phyloP scores from a whole-genome alignment of 2,329 filamentous ascomycete genomes.

The Scolecobasidium constrictum region DNA sequence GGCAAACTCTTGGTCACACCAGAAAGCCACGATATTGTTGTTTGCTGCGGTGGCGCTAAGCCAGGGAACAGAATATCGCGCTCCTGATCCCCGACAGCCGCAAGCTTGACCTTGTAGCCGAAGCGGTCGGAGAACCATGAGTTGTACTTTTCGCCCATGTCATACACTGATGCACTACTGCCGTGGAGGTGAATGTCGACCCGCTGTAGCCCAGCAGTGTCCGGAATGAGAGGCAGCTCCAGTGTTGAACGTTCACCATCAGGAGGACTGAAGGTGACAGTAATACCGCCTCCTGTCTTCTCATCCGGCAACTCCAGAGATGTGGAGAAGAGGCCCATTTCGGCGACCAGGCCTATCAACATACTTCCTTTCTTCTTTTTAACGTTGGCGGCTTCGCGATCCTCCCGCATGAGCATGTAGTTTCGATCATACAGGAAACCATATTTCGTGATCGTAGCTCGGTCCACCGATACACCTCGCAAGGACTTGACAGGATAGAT shows the following conservation, averaged over 20 bases:
- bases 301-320: conserved; percentile 21
- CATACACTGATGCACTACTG: conserved; percentile 30
- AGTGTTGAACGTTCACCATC: conserved; percentile 13
- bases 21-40: conserved; percentile 21
- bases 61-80: conserved; percentile 26
- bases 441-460: conserved; percentile 29
- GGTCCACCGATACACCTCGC: conserved; percentile 25
- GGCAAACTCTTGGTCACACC: conserved; percentile 8
- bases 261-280: conserved; percentile 28
- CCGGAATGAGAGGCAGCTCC: conserved; percentile 29
- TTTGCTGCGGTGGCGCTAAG: conserved; percentile 9
- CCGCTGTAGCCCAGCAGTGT: conserved; percentile 21
- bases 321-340: conserved; percentile 31
- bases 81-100: conserved; percentile 31
- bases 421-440: conserved; percentile 35
- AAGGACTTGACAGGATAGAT: conserved; percentile 39
- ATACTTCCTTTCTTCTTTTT: conserved; percentile 26
- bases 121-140: conserved; percentile 34
- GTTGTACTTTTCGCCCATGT: conserved; percentile 30
- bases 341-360: conserved; percentile 26
- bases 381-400: conserved; percentile 17
- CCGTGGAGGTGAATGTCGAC: conserved; percentile 33
- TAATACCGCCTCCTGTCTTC: conserved; percentile 23
- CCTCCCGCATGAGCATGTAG: conserved; percentile 29
- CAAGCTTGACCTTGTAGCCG: conserved; percentile 30